Evolutionary conservation across 106 monocot genomes (phyloP), one percentile per base, ranked within the genome.

Genomic region (Allium cepa): DNA sequence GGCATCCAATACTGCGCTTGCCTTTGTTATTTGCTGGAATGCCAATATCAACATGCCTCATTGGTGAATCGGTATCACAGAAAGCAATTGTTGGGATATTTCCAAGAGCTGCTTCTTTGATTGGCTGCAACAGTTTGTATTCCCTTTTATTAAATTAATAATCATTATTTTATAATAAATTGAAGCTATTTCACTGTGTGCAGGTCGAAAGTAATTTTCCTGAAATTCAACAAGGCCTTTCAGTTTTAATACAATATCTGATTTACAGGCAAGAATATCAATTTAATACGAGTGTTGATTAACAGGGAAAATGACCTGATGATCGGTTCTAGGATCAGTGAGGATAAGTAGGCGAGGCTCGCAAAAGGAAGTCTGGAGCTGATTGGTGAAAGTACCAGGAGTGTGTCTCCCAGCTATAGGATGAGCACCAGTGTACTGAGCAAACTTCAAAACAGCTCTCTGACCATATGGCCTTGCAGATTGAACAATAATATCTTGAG

Each of bases 1-100:
- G 81, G 73, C 93, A 94, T 12, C 94, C 94, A 72, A 94, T 90
- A 22, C 82, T 83, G 63, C 77, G 74, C 73, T 88, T 91, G 12
- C 94, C 90, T 75, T 94, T 94, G 87, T 94, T 94, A 68, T 94
- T 94, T 8, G 90, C 83, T 28, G 94, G 94, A 72, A 94, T 94
- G 22, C 90, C 90, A 62, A 94, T 91, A 70, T 94, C 90, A 66
- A 94, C 87, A 72, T 83, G 85, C 10, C 94, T 62, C 94, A 94
- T 91, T 1, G 90, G 94, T 5, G 87, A 87, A 52, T 91, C 90
- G 28, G 94, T 94, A 49, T 88, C 85, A 47, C 85, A 85, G 70
- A 88, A 88, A 11, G 92, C 88, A 82, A 92, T 92, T 47, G 88
- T 88, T 9, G 92, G 92, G 62, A 92, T 92, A 46, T 88, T 92